Evolutionary conservation across 2,329 filamentous ascomycete genomes (phyloP), one percentile per base, ranked within the genome.

Genomic region (Colletotrichum filicis): DNA sequence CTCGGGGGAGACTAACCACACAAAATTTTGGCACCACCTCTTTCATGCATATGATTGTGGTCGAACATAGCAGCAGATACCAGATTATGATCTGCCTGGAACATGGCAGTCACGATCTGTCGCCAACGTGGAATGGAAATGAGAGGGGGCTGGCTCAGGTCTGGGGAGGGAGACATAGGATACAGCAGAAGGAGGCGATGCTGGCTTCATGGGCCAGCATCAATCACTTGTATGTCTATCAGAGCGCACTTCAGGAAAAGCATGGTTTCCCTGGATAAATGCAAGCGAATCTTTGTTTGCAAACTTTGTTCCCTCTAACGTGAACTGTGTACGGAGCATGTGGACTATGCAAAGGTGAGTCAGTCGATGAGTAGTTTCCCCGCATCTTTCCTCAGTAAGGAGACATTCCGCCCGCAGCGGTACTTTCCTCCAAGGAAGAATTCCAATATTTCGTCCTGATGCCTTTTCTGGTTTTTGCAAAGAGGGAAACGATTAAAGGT

Each of bases 11-110:
- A 42, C 66, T 52, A 59, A 66, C 61, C 62, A 68, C 71, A 72
- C 68, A 60, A 65, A 52, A 66, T 49, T 68, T 68, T 67, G 68
- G 62, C 62, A 71, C 59, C 42, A 71, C 57, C 63, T 52, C 57
- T 72, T 74, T 74, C 68, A 72, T 71, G 52, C 57, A 68, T 63
- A 74, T 66, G 71, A 73, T 70, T 53, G 71, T 70, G 71, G 71
- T 73, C 30, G 71, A 71, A 73, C 67, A 73, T 73, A 73, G 68
- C 60, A 66, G 71, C 62, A 74, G 67, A 72, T 37, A 72, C 42
- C 71, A 66, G 71, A 74, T 71, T 61, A 71, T 61, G 71, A 62
- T 62, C 26, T 12, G 68, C 68, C 68, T 72, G 71, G 57, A 64
- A 74, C 58, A 74, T 46, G 68, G 68, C 53, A 53, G 14, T 72